Evolutionary conservation across 2,329 filamentous ascomycete genomes (phyloP).

Genomic region (Chrysosporium queenslandicum): DNA sequence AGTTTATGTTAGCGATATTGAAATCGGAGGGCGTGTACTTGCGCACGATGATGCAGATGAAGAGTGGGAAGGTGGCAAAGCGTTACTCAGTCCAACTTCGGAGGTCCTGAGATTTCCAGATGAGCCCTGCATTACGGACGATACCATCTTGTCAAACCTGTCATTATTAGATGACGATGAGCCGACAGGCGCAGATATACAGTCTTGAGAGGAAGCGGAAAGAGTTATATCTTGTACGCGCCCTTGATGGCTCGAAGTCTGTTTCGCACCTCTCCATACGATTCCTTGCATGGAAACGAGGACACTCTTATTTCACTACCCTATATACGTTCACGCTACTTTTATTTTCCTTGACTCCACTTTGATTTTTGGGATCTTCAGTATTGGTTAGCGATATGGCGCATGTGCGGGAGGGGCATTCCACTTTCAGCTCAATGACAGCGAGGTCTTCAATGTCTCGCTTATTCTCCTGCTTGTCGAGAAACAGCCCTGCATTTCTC

Average conservation of each 20-base stretch:
- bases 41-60: slow-evolving; percentile 53
- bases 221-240: background rate
- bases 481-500: background rate
- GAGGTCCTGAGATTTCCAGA: slow-evolving; percentile 2
- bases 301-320: background rate
- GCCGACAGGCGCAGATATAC: background rate
- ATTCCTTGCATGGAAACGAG: background rate
- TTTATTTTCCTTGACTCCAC: background rate
- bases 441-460: background rate
- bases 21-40: slow-evolving; percentile 71
- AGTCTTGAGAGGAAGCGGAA: background rate
- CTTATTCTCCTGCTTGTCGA: background rate
- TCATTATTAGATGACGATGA: background rate
- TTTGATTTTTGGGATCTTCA: too few relatives aligned
- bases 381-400: background rate
- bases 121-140: background rate
- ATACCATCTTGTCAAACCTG: slow-evolving; percentile 2
- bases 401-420: background rate
- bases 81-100: slow-evolving; percentile 26
- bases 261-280: background rate
- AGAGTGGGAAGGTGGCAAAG: slow-evolving; percentile 26
- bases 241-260: background rate
- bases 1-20: slow-evolving; percentile 67
- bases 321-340: background rate
- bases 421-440: background rate